phyloP scores from a whole-genome alignment of 1,284 basidiomycete species.

The Pyrrhoderma lamaoense region DNA sequence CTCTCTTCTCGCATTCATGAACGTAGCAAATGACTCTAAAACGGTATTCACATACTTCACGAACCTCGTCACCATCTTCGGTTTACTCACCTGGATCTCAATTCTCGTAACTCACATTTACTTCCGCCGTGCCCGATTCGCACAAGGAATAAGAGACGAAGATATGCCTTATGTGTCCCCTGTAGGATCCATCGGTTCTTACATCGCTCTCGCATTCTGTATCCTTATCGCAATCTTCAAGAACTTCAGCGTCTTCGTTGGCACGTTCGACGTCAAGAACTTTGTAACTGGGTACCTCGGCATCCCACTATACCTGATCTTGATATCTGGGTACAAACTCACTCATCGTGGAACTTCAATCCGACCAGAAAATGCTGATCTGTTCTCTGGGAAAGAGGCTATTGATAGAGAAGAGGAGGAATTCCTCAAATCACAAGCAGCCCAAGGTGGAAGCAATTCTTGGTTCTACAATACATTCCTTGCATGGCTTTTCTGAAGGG shows the following conservation, averaged over 20 bases:
- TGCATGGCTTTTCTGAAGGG: constrained; percentile 11
- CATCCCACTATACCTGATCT: constrained; percentile 12
- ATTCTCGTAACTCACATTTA: constrained; percentile 65
- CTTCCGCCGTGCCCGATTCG: constrained; percentile 20
- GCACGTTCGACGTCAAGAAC: constrained; percentile 12
- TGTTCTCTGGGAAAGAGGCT: constrained; percentile 14
- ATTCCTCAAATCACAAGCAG: constrained; percentile 25
- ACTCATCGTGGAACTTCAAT: constrained; percentile 4
- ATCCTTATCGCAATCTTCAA: constrained; percentile 59
- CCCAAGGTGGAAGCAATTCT: neutral
- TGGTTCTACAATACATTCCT: constrained; percentile 11
- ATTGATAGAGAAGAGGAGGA: constrained; percentile 15
- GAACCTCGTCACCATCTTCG: constrained; percentile 61
- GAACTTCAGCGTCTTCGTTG: constrained; percentile 53
- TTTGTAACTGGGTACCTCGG: constrained; percentile 16
- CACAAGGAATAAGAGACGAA: constrained; percentile 57
- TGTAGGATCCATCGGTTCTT: constrained; percentile 55
- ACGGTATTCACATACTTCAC: constrained; percentile 68
- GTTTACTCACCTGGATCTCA: constrained; percentile 68
- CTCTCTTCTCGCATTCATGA: constrained; percentile 55
- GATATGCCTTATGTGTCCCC: constrained; percentile 64
- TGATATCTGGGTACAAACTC: constrained; percentile 14
- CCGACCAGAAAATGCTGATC: constrained; percentile 11
- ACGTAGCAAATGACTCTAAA: constrained; percentile 33
- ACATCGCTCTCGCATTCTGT: constrained; percentile 54